phyloP scores from a whole-genome alignment of 441 rosid species.

The Metrosideros polymorpha region DNA sequence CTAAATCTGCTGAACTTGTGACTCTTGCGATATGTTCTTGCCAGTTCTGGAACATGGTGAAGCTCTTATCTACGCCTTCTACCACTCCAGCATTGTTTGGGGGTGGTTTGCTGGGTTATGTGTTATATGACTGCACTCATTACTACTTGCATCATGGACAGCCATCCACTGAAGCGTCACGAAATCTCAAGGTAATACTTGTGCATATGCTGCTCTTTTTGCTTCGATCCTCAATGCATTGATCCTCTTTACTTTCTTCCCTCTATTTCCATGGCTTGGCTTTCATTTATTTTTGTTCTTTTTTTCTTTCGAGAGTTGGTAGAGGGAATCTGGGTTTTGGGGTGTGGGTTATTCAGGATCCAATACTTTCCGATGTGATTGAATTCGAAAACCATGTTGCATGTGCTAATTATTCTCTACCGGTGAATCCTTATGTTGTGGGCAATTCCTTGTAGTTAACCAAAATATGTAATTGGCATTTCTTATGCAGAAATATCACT shows the following conservation, averaged over 20 bases:
- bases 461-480: neutral
- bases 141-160: conserved; percentile 95
- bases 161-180: conserved; percentile 43
- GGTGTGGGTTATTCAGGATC: neutral
- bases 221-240: neutral
- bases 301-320: neutral
- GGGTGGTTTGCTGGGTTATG: conserved; percentile 90
- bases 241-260: neutral
- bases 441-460: neutral
- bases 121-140: conserved; percentile 87
- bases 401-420: neutral
- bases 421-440: neutral
- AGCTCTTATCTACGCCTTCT: conserved; percentile 54
- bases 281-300: neutral
- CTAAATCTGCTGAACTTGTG: neutral
- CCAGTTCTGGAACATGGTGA: conserved; percentile 73
- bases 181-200: conserved; percentile 69
- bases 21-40: neutral
- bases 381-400: neutral
- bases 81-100: conserved; percentile 78
- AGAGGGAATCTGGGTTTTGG: neutral
- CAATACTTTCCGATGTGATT: neutral
- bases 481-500: conserved; percentile 74
- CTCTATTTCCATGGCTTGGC: neutral
- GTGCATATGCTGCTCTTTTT: neutral